Base-by-base conservation (phyloP, 129 eudicot species). In the Gnaphalium uliginosum region DNA sequence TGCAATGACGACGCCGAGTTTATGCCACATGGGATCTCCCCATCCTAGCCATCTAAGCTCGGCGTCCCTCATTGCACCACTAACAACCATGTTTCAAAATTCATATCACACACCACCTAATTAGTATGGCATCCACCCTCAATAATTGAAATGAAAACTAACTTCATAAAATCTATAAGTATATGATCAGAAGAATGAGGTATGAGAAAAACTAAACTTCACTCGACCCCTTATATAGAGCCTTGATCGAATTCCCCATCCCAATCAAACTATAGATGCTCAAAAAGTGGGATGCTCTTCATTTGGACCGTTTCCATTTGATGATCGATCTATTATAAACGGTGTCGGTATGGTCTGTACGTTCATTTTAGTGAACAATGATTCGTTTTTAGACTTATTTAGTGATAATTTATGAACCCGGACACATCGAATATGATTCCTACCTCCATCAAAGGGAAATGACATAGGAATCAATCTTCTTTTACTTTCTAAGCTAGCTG, bases 1-100 rank as follows among this genome's bases (percentile, higher is more conserved):
- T 82, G 89, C 89, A 86, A 86, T 83, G 89, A 79, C 80, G 81
- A 86, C 85, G 78, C 89, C 81, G 80, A 17, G 61, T 5, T 70
- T 39, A 51, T 13, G 64, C 76, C 48, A 68, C 67, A 35, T 19
- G 22, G n/a, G 30, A 17, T 62, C 66, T n/a, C 60, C 32, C 39
- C 68, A 43, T 39, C 33, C 3, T 24, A 53, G 72, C 23, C 29
- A 81, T 17, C 76, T n/a, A n/a, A n/a, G n/a, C n/a, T 78, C 77
- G 85, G 88, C 81, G 76, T 85, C 78, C 59, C 76, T 8, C 83
- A 79, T 75, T 79, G 84, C 84, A 83, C 87, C 87, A 62, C 87
- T 75, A 70, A 75, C 81, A 79, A 75, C 61, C 65, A 68, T 60
- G 82, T 78, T 78, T 70, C 85, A 25, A 58, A 23, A 33, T 22